phyloP scores from a whole-genome alignment of 768 basidiomycete species.

The Russula ochroleuca region DNA sequence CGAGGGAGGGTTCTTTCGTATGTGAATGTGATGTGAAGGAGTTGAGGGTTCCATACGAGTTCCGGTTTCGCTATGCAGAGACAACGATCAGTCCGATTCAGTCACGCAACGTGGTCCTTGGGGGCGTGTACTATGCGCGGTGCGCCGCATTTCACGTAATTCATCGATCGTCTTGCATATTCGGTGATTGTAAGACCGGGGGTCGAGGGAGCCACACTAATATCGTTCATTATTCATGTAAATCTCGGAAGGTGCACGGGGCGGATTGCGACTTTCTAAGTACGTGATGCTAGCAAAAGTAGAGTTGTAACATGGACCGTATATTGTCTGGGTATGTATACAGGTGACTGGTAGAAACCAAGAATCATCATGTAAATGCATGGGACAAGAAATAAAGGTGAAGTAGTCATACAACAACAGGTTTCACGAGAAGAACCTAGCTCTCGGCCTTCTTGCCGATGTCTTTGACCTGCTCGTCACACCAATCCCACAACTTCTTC shows the following conservation, averaged over 20 bases:
- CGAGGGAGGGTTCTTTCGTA: background rate
- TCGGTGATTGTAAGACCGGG: background rate
- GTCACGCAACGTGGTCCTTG: background rate
- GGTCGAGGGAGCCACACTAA: background rate
- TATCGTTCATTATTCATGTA: too few relatives aligned
- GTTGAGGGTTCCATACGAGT: background rate
- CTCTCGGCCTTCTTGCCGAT: background rate
- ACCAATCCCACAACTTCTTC: constrained; percentile 5
- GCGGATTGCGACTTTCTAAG: too few relatives aligned
- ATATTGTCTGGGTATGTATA: background rate
- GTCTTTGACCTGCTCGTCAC: constrained; percentile 6
- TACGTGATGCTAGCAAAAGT: too few relatives aligned
- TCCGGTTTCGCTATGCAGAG: background rate
- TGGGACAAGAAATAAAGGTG: background rate
- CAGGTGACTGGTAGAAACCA: background rate
- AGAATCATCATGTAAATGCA: background rate
- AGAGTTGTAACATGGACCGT: background rate
- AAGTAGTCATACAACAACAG: background rate
- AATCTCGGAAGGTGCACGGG: too few relatives aligned
- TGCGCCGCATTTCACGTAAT: background rate
- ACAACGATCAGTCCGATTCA: background rate
- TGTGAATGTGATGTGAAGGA: background rate
- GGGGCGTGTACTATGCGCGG: background rate
- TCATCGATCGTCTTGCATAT: background rate
- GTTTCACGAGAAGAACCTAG: background rate